Evolutionary conservation across 1,284 basidiomycete genomes (phyloP).

Genomic region (Ceratobasidium sp.): DNA sequence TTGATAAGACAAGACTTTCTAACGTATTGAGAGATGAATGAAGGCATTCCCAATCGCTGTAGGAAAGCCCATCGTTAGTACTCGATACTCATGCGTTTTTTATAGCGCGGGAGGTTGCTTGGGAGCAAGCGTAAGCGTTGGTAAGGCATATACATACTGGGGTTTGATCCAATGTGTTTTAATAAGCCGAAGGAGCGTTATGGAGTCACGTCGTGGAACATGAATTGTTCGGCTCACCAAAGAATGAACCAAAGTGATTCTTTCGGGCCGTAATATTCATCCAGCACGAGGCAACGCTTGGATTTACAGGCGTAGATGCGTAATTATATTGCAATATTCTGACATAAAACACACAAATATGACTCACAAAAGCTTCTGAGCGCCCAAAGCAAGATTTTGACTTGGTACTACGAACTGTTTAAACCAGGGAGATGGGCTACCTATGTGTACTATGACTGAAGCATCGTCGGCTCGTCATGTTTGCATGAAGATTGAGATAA

Average conservation of each 20-base stretch:
- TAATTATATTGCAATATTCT: neutral
- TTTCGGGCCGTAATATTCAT: too few species aligned
- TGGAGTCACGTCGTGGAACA: neutral
- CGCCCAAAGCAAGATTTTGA: too few species aligned
- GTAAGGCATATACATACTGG: conserved; percentile 1
- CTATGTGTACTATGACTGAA: too few species aligned
- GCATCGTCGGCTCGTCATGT: too few species aligned
- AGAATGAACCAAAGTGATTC: too few species aligned
- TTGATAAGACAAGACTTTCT: neutral
- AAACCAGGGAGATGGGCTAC: too few species aligned
- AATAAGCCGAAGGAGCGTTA: neutral
- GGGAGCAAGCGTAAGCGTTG: conserved; percentile 42
- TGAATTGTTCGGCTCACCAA: conserved; percentile 16
- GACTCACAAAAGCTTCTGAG: too few species aligned
- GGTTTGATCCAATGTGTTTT: conserved; percentile 41
- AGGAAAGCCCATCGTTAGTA: conserved; percentile 42
- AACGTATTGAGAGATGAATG: neutral
- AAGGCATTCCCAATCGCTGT: conserved; percentile 46
- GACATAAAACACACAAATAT: too few species aligned
- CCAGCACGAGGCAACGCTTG: too few species aligned
- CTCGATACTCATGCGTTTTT: conserved; percentile 43
- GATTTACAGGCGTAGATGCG: neutral
- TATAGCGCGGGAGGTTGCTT: conserved; percentile 46
- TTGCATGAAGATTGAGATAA: too few species aligned
- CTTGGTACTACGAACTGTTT: too few species aligned